phyloP scores from a whole-genome alignment of 2,329 filamentous ascomycete genomes.

The Ophiostoma quercus region DNA sequence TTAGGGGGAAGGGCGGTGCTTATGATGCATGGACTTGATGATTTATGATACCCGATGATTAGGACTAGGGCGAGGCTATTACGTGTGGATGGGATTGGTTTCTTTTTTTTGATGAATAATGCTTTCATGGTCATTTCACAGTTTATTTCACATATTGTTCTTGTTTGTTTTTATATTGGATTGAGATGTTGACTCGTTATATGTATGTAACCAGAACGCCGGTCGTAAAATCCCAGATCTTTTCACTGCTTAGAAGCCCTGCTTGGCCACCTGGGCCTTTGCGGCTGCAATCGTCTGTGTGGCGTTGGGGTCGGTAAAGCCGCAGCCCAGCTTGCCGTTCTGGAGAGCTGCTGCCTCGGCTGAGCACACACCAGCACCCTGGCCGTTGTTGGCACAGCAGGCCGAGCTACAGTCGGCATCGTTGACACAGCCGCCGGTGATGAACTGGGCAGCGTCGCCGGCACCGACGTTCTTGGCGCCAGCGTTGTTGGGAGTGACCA shows the following conservation, averaged over 20 bases:
- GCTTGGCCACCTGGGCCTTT: slow-evolving; percentile 33
- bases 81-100: neutral
- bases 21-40: neutral
- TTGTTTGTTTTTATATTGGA: neutral
- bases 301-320: slow-evolving; percentile 34
- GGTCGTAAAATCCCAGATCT: neutral
- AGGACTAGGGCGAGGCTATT: slow-evolving; percentile 14
- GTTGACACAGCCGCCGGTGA: slow-evolving; percentile 35
- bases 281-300: slow-evolving; percentile 32
- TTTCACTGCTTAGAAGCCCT: slow-evolving; percentile 31
- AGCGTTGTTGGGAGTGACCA: slow-evolving; percentile 33
- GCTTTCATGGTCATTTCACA: neutral
- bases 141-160: neutral
- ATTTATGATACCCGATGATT: slow-evolving; percentile 11
- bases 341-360: slow-evolving; percentile 33
- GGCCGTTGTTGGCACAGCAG: slow-evolving; percentile 32
- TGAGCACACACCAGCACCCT: slow-evolving; percentile 34
- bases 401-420: slow-evolving; percentile 32
- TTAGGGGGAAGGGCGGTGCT: neutral
- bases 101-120: neutral
- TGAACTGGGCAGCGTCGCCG: slow-evolving; percentile 33
- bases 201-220: neutral
- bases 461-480: slow-evolving; percentile 33
- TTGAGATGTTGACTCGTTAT: neutral
- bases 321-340: slow-evolving; percentile 35